Conservation (phyloP, 2,329 filamentous ascomycete species). For the Diaporthe australafricana region DNA sequence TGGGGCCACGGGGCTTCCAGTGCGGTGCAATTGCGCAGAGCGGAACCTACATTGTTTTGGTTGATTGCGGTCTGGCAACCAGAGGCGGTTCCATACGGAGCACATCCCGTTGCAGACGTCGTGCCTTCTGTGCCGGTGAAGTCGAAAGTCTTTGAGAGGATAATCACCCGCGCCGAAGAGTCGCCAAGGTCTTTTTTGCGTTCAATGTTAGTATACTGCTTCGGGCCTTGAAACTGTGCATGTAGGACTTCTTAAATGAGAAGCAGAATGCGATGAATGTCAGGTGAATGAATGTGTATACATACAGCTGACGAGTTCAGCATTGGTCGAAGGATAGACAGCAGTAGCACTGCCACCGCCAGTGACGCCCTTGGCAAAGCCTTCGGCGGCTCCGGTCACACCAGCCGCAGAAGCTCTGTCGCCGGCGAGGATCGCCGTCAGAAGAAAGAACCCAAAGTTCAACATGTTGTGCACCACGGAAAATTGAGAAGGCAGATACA, state of each 20-base stretch:
- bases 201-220: slow-evolving; percentile 42
- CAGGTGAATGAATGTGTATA: background rate
- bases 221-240: background rate
- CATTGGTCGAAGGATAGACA: slow-evolving; percentile 64
- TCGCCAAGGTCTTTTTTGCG: slow-evolving; percentile 59
- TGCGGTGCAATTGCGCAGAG: background rate
- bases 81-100: slow-evolving; percentile 66
- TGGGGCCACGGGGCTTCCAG: background rate
- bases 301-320: slow-evolving; percentile 61
- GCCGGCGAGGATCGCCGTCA: slow-evolving; percentile 3
- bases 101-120: slow-evolving; percentile 64
- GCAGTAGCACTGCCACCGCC: slow-evolving; percentile 67
- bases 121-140: slow-evolving; percentile 67
- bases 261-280: background rate
- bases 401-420: slow-evolving; percentile 17
- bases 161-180: slow-evolving; percentile 64
- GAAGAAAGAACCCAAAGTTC: background rate
- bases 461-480: background rate
- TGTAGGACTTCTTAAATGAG: too few relatives aligned
- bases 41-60: slow-evolving; percentile 53
- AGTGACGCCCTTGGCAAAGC: slow-evolving; percentile 64
- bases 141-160: slow-evolving; percentile 67
- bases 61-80: slow-evolving; percentile 72
- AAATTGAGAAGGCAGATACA: background rate
- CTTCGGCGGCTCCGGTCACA: slow-evolving; percentile 53